phyloP scores from a whole-genome alignment of 2,329 filamentous ascomycete genomes.

The Rhynchosporium agropyri region DNA sequence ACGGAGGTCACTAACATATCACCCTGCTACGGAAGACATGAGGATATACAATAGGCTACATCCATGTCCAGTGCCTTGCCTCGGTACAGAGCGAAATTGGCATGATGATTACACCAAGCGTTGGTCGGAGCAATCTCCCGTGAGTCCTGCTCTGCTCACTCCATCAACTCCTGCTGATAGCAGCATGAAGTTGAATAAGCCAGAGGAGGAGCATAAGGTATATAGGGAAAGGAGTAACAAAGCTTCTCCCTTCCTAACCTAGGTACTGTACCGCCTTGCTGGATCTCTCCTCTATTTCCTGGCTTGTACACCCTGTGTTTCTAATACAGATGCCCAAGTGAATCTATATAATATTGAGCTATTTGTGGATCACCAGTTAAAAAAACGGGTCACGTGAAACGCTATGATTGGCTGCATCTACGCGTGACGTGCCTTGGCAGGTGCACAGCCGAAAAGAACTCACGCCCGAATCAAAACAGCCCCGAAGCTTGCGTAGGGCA shows the following conservation, averaged over 20 bases:
- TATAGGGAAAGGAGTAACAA: neutral
- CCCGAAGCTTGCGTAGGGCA: no score
- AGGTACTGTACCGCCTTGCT: no score
- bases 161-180: neutral
- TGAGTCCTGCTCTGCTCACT: neutral
- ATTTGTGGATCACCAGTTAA: no score
- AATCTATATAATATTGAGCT: no score
- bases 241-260: neutral
- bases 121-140: neutral
- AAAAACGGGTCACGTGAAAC: no score
- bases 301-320: conserved; percentile 1
- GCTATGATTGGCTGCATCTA: no score
- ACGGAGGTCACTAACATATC: neutral
- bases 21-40: neutral
- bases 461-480: no score
- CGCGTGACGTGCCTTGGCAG: no score
- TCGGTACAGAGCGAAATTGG: neutral
- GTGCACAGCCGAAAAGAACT: no score
- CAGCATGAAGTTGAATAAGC: no score
- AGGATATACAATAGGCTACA: neutral
- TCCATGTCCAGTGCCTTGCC: neutral
- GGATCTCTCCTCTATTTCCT: neutral
- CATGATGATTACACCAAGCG: neutral
- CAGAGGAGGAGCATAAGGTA: neutral
- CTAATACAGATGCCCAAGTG: neutral